Evolutionary conservation across 148 eudicot species (phyloP).

Genomic region (Spergularia bocconei): DNA sequence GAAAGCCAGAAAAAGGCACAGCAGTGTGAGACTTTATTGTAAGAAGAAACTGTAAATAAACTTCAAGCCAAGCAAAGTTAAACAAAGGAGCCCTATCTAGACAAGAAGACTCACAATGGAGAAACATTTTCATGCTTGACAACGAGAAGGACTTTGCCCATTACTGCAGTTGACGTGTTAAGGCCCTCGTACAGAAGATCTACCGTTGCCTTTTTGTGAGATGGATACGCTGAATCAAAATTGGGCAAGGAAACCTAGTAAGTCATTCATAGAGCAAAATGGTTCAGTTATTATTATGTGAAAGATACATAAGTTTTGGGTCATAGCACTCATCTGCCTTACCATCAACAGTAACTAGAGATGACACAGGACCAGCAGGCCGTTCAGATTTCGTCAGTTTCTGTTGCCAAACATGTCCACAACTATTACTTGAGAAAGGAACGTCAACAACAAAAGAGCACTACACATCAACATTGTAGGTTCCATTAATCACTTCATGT

Average conservation of each 20-base stretch:
- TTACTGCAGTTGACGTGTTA: slow-evolving; percentile 63
- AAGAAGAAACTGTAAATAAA: neutral
- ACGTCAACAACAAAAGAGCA: neutral
- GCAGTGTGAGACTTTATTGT: neutral
- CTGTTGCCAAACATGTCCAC: slow-evolving; percentile 36
- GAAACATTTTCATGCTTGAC: slow-evolving; percentile 57
- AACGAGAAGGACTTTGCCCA: slow-evolving; percentile 62
- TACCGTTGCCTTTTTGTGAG: slow-evolving; percentile 52
- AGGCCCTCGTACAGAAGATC: slow-evolving; percentile 67
- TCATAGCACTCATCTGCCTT: slow-evolving; percentile 32
- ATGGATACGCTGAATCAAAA: slow-evolving; percentile 46
- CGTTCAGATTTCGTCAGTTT: slow-evolving; percentile 64
- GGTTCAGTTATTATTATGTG: neutral
- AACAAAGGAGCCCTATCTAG: neutral
- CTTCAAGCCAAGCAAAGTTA: neutral
- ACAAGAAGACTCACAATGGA: slow-evolving; percentile 60
- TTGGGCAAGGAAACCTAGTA: slow-evolving; percentile 24
- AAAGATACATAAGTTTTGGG: neutral
- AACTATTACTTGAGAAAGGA: neutral
- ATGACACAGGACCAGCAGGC: slow-evolving; percentile 55
- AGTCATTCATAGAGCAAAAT: slow-evolving; percentile 7
- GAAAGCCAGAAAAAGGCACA: too few relatives aligned
- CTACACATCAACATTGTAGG: neutral
- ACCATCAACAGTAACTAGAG: slow-evolving; percentile 55
- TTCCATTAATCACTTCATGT: neutral